Evolutionary conservation across 345 rosid species (phyloP).

Genomic region (Turritis glabra): DNA sequence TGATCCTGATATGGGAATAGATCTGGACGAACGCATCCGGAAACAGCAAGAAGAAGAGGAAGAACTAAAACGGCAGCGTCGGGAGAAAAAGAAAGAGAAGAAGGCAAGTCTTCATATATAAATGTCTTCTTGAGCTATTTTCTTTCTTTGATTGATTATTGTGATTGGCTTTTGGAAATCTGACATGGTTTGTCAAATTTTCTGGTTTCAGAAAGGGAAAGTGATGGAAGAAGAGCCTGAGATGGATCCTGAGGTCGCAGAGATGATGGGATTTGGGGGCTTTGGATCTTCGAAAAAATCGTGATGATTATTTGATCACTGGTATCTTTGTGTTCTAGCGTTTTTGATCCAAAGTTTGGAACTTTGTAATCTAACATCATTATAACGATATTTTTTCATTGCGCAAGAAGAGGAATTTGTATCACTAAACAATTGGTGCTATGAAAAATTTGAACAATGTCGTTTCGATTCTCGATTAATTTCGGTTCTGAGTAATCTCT

Average conservation of each 20-base stretch:
- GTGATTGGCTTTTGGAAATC: conserved; percentile 5
- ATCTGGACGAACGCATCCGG: conserved; percentile 83
- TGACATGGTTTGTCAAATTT: background rate
- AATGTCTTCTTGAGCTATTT: conserved; percentile 3
- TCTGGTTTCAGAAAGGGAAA: conserved; percentile 72
- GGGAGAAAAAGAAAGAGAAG: conserved; percentile 96
- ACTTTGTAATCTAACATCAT: conserved; percentile 12
- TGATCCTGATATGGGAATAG: conserved; percentile 38
- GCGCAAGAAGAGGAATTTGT: conserved; percentile 7
- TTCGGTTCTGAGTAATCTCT: too few species aligned
- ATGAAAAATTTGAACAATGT: too few species aligned
- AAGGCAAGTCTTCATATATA: conserved; percentile 51
- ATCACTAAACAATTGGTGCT: too few species aligned
- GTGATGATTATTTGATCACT: conserved; percentile 30
- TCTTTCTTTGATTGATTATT: background rate
- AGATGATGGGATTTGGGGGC: conserved; percentile 97
- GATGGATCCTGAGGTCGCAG: conserved; percentile 90
- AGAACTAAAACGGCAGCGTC: conserved; percentile 69
- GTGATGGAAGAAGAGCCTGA: conserved; percentile 78
- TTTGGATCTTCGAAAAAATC: conserved; percentile 77
- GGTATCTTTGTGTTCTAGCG: conserved; percentile 17
- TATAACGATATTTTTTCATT: background rate
- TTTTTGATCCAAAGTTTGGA: conserved; percentile 13
- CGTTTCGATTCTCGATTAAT: too few species aligned
- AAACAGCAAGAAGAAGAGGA: conserved; percentile 95